phyloP scores from a whole-genome alignment of 2,329 filamentous ascomycete genomes.

The Penicillium fuscoglaucum region DNA sequence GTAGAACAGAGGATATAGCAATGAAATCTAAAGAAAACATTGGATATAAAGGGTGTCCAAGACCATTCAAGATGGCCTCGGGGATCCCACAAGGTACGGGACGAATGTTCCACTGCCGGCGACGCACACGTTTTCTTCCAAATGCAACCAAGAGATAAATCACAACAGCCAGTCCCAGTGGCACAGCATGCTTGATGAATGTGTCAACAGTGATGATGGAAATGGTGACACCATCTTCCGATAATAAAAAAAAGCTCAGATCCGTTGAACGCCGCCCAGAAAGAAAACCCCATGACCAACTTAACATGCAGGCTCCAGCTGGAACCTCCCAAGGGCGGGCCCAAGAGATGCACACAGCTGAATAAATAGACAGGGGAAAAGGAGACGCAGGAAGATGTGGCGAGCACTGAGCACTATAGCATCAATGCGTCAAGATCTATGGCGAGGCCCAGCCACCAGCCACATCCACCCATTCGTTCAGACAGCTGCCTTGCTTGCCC shows the following conservation, averaged over 20 bases:
- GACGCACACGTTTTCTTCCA: slow-evolving; percentile 13
- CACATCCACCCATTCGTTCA: slow-evolving; percentile 95
- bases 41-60: slow-evolving; percentile 1
- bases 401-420: slow-evolving; percentile 18
- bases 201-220: slow-evolving; percentile 37
- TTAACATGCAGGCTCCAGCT: slow-evolving; percentile 36
- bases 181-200: slow-evolving; percentile 41
- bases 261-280: slow-evolving; percentile 42
- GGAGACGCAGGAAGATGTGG: slow-evolving; percentile 34
- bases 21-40: neutral
- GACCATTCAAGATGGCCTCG: neutral
- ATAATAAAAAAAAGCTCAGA: slow-evolving; percentile 34
- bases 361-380: slow-evolving; percentile 34
- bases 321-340: slow-evolving; percentile 33
- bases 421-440: slow-evolving; percentile 34
- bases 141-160: slow-evolving; percentile 14
- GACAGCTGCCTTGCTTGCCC: slow-evolving; percentile 92
- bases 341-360: slow-evolving; percentile 36
- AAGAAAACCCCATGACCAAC: slow-evolving; percentile 34
- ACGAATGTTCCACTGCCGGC: slow-evolving; percentile 1
- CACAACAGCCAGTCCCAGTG: slow-evolving; percentile 30
- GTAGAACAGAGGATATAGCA: neutral
- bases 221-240: slow-evolving; percentile 37
- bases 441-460: slow-evolving; percentile 84
- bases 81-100: neutral